Evolutionary conservation across 2,329 filamentous ascomycete species (phyloP), one percentile per base, ranked within the genome.

Genomic region (Trichophaea hybrida): DNA sequence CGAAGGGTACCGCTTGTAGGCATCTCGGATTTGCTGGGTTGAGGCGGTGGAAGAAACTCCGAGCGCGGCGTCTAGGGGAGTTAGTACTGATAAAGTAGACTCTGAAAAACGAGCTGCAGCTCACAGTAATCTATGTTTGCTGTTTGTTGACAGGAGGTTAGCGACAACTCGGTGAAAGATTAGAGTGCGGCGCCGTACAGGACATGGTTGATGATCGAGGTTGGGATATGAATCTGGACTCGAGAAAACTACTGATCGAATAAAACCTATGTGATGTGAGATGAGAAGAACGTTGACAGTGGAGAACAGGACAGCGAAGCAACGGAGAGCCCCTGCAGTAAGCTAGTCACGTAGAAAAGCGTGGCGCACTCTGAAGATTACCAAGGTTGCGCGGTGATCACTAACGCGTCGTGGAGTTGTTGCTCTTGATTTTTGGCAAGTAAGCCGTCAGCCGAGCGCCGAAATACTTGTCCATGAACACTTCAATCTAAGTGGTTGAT

Each of bases 1-100:
- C 5, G 53, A 6, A 38, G 6, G 66, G 40, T 68, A 87, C 85
- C 85, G 85, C 72, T 98, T 98, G 77, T 97, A 98, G 55, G 90
- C 93, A 77, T 88, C 86, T 68, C 91, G 86, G 70, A 98, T 84
- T 71, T 97, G 86, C 69, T 89, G 82, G n/a, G 48, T 12, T 32
- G 48, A 82, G 37, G 91, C 89, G 67, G 79, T 84, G 38, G 87
- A 79, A 55, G 83, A 71, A 62, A 95, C 73, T 64, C 85, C 85
- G 54, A 95, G 82, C 65, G 86, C 79, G 55, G 79, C 81, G 74
- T 91, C 86, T 90, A 65, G 32, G 49, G 43, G 62, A 63, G 66
- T 37, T 59, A 68, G 35, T 31, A 13, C 10, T 17, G 24, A 10
- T 12, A 15, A 51, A 32, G 5, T 15, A 51, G 15, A 24, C 31